Evolutionary conservation across 2,329 filamentous ascomycete species (phyloP).

Genomic region (Trichoderma pleuroti): DNA sequence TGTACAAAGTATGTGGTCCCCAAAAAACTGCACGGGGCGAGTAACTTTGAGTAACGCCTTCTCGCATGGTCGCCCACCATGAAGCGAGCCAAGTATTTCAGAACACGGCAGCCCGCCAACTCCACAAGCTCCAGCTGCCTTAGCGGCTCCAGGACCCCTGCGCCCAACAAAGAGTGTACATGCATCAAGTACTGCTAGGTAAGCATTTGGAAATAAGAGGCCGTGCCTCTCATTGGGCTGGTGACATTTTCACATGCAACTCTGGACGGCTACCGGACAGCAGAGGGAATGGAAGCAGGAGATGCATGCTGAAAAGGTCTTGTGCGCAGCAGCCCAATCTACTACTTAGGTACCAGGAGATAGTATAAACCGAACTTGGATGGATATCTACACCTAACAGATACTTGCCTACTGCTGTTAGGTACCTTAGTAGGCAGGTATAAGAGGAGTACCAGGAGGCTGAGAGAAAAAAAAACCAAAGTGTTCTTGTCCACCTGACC

Average conservation of each 20-base stretch:
- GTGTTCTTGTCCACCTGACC: constrained; percentile 4
- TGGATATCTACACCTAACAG: neutral
- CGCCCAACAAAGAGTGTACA: constrained; percentile 4
- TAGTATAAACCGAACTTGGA: neutral
- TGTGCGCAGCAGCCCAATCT: too few relatives aligned
- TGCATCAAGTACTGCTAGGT: neutral
- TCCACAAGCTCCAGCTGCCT: neutral
- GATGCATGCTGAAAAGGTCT: neutral
- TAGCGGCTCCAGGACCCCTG: constrained; percentile 6
- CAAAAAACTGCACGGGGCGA: neutral
- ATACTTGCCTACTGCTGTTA: neutral
- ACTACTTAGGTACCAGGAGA: neutral
- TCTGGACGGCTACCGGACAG: neutral
- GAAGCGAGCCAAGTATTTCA: neutral
- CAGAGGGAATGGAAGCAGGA: neutral
- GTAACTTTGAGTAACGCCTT: neutral
- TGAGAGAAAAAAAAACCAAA: neutral
- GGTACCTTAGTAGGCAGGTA: neutral
- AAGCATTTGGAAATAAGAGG: neutral
- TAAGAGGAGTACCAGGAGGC: neutral
- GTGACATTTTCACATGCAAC: constrained; percentile 3
- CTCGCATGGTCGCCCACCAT: neutral
- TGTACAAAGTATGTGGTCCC: fast-evolving
- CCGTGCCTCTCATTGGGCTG: neutral
- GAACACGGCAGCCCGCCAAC: constrained; percentile 1